Evolutionary conservation across 2,329 filamentous ascomycete genomes (phyloP).

Genomic region (Dothistroma septosporum): DNA sequence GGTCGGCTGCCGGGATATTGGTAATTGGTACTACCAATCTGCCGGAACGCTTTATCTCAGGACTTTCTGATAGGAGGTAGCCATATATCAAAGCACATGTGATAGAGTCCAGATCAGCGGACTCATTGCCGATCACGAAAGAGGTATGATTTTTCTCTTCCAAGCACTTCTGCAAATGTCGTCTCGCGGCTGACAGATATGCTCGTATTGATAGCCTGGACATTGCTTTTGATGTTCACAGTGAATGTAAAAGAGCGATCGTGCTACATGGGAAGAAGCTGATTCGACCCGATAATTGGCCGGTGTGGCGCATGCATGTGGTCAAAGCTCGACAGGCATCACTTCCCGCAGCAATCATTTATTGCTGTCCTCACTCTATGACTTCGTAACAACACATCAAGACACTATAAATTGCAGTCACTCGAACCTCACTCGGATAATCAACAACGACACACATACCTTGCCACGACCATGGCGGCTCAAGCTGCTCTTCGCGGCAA

Average conservation of each 20-base stretch:
- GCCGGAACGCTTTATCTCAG: conserved; percentile 43
- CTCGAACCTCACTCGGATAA: too few species aligned
- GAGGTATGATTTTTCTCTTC: conserved; percentile 41
- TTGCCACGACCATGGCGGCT: conserved; percentile 43
- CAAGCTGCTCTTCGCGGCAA: conserved; percentile 52
- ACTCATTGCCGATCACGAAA: conserved; percentile 53
- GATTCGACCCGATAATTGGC: not conserved
- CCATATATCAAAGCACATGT: conserved; percentile 69
- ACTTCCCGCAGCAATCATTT: conserved; percentile 2
- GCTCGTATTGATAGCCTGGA: conserved; percentile 45
- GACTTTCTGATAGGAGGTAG: conserved; percentile 63
- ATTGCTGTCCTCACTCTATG: not conserved
- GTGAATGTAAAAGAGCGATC: not conserved
- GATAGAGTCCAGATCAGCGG: conserved; percentile 74
- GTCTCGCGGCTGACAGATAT: conserved; percentile 46
- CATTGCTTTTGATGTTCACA: conserved; percentile 19
- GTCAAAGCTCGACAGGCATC: not conserved
- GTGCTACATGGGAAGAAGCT: not conserved
- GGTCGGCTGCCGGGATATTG: conserved; percentile 64
- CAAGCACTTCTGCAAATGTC: conserved; percentile 40
- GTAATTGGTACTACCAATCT: conserved; percentile 66
- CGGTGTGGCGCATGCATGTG: not conserved
- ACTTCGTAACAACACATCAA: not conserved
- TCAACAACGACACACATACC: not conserved
- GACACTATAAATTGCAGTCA: too few species aligned